Conservation (phyloP, 169 alveolate genomes). For the Plasmodium gallinaceum region DNA sequence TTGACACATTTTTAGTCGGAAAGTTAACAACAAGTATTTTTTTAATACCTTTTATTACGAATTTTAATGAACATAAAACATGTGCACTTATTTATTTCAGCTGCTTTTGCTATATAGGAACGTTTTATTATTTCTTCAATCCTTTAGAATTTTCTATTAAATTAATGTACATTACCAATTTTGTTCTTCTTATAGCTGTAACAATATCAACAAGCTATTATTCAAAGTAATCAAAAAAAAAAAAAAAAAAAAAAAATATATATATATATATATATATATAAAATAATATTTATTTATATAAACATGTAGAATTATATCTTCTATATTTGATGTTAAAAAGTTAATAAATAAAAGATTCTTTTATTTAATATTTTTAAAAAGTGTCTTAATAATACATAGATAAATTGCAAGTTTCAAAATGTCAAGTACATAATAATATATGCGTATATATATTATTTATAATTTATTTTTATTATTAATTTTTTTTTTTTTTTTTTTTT, state of each 20-base stretch:
- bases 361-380: too few species aligned
- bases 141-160: slow-evolving; percentile 49
- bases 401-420: too few species aligned
- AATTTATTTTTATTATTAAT: neutral
- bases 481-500: neutral
- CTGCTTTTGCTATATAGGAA: slow-evolving; percentile 37
- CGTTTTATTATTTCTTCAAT: slow-evolving; percentile 36
- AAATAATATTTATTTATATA: too few species aligned
- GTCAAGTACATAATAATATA: neutral
- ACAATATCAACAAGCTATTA: slow-evolving; percentile 29
- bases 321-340: too few species aligned
- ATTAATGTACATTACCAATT: slow-evolving; percentile 55
- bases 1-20: slow-evolving; percentile 64
- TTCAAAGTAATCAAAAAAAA: slow-evolving; percentile 12
- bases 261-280: neutral
- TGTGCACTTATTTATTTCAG: slow-evolving; percentile 18
- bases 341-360: too few species aligned
- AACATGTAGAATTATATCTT: too few species aligned
- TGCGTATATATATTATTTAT: neutral
- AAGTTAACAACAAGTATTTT: slow-evolving; percentile 53
- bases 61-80: slow-evolving; percentile 43
- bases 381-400: too few species aligned
- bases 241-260: neutral
- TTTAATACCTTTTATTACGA: slow-evolving; percentile 64
- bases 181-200: slow-evolving; percentile 42